A percentile compares a stretch with the other conserved stretches of the same genome.
Conservation (phyloP, 441 rosid species). For the Capsella rubella region DNA sequence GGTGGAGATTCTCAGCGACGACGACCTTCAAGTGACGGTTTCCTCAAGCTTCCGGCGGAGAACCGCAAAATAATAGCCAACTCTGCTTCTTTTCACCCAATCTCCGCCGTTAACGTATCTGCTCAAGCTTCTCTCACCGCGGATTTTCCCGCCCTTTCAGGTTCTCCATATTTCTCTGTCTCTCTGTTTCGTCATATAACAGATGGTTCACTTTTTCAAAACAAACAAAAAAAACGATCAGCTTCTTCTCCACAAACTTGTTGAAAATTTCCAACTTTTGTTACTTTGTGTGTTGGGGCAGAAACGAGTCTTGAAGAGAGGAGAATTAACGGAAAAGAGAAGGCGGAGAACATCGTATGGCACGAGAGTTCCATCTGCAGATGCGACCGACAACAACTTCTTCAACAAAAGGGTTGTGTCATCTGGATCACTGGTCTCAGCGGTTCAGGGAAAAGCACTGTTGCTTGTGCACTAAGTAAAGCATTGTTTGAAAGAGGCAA, state of each 20-base stretch:
- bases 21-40: constrained; percentile 25
- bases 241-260: background rate
- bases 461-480: constrained; percentile 67
- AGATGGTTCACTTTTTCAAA: background rate
- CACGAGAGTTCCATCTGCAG: constrained; percentile 63
- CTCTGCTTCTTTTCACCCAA: constrained; percentile 37
- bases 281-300: background rate
- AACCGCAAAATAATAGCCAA: constrained; percentile 26
- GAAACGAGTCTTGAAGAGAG: constrained; percentile 41
- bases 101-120: constrained; percentile 55
- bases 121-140: constrained; percentile 47
- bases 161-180: constrained; percentile 32
- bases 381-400: constrained; percentile 61
- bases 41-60: constrained; percentile 36
- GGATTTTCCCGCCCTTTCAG: constrained; percentile 46
- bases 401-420: constrained; percentile 78
- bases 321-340: constrained; percentile 47
- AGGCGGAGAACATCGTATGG: constrained; percentile 68
- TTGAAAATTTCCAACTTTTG: background rate
- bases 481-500: constrained; percentile 64
- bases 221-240: too few relatives aligned
- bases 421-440: constrained; percentile 84
- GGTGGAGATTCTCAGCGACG: constrained; percentile 21
- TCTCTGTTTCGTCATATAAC: background rate
- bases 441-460: constrained; percentile 82